A percentile compares a stretch with the other conserved stretches of the same genome.
Evolutionary conservation across 441 rosid genomes (phyloP).

Genomic region (Raphanus hybrid): DNA sequence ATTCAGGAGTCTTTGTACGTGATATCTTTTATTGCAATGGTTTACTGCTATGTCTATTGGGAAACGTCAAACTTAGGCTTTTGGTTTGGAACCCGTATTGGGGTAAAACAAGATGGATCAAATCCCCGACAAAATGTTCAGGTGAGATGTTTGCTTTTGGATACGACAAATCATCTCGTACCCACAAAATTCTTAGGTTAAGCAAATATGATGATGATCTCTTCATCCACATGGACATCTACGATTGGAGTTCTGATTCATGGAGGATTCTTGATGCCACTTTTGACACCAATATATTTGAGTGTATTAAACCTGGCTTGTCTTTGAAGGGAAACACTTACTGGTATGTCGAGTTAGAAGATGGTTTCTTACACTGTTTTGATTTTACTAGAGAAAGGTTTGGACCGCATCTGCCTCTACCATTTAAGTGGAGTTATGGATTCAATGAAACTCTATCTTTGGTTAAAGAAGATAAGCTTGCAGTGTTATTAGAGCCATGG

Average conservation of each 20-base stretch:
- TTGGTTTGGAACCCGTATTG: conserved; percentile 17
- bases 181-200: conserved; percentile 19
- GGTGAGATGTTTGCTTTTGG: neutral
- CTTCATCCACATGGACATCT: neutral
- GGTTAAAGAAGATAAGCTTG: conserved; percentile 12
- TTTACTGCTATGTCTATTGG: neutral
- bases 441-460: neutral
- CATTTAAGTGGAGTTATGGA: neutral
- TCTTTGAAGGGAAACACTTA: conserved; percentile 17
- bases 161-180: neutral
- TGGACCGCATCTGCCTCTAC: conserved; percentile 4
- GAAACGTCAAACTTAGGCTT: neutral
- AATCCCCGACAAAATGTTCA: neutral
- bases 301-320: neutral
- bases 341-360: neutral
- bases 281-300: neutral
- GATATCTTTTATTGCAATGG: neutral
- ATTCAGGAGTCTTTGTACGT: neutral
- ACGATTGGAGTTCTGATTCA: neutral
- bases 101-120: neutral
- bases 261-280: neutral
- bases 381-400: conserved; percentile 17
- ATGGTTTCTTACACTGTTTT: neutral
- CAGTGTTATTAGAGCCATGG: neutral
- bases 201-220: neutral